phyloP scores from a whole-genome alignment of 2,329 filamentous ascomycete species.

The Venturia oleaginea region DNA sequence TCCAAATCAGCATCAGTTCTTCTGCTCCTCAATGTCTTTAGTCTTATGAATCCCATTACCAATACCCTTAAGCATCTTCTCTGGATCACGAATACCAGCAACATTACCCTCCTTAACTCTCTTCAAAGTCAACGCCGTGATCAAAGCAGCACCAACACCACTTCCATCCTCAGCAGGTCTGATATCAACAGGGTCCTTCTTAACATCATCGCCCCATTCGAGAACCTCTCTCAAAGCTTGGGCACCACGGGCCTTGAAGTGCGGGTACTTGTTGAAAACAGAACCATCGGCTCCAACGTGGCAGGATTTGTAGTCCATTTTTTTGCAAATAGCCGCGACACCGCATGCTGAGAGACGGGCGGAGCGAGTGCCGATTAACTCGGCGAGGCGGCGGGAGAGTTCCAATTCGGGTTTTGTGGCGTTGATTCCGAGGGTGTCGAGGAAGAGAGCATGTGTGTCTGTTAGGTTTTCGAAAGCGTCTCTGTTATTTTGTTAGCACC shows the following conservation, averaged over 20 bases:
- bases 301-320: conserved; percentile 80
- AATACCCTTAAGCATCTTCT: conserved; percentile 29
- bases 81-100: conserved; percentile 46
- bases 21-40: conserved; percentile 4
- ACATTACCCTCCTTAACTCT: conserved; percentile 51
- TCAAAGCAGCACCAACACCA: conserved; percentile 92
- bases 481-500: conserved; percentile 33
- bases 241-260: conserved; percentile 91
- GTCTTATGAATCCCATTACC: neutral
- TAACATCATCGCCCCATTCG: conserved; percentile 78
- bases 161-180: conserved; percentile 88
- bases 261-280: conserved; percentile 98
- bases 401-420: conserved; percentile 74
- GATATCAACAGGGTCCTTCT: conserved; percentile 72
- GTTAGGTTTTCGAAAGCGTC: conserved; percentile 93
- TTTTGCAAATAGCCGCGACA: conserved; percentile 91
- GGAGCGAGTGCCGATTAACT: conserved; percentile 89
- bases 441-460: conserved; percentile 78
- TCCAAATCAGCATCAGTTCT: neutral
- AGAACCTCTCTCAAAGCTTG: conserved; percentile 88
- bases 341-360: conserved; percentile 90
- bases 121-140: conserved; percentile 65
- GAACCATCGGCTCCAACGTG: conserved; percentile 96
- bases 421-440: conserved; percentile 61
- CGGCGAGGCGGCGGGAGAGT: conserved; percentile 77